Evolutionary conservation across 352 stramenopile genomes (phyloP).

Genomic region (Globisporangium spinosum): DNA sequence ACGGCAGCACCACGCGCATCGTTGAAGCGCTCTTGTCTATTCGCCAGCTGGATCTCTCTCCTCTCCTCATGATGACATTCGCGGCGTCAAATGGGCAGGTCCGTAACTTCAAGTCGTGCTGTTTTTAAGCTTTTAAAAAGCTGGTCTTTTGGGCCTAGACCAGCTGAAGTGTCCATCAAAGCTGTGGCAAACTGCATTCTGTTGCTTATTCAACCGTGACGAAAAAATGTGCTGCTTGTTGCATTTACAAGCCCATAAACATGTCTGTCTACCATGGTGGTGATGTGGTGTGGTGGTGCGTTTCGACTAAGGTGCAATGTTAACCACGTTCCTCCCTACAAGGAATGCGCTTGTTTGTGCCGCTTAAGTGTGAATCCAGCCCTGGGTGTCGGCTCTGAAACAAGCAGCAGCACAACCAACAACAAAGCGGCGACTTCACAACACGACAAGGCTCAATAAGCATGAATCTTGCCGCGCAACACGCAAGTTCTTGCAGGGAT

Average conservation of each 20-base stretch:
- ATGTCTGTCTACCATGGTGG: not conserved
- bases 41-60: not conserved
- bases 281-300: too few species aligned
- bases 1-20: not conserved
- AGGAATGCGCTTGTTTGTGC: not conserved
- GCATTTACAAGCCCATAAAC: not conserved
- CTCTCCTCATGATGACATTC: not conserved
- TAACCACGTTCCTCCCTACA: not conserved
- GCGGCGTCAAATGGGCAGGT: not conserved
- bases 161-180: too few species aligned
- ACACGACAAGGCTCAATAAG: not conserved
- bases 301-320: conserved; percentile 1
- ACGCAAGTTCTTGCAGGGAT: not conserved
- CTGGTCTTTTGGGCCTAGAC: too few species aligned
- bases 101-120: not conserved
- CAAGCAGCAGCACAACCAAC: not conserved
- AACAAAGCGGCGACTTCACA: not conserved
- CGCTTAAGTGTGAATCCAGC: not conserved
- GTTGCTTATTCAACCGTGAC: too few species aligned
- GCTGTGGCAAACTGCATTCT: too few species aligned
- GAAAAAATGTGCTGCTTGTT: not conserved
- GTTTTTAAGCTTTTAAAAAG: too few species aligned
- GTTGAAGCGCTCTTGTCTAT: not conserved
- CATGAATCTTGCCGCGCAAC: not conserved
- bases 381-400: not conserved